A percentile compares a stretch with the other conserved stretches of the same genome.
phyloP scores from a whole-genome alignment of 805 yeast genomes.

The Monosporozyma aquatica region DNA sequence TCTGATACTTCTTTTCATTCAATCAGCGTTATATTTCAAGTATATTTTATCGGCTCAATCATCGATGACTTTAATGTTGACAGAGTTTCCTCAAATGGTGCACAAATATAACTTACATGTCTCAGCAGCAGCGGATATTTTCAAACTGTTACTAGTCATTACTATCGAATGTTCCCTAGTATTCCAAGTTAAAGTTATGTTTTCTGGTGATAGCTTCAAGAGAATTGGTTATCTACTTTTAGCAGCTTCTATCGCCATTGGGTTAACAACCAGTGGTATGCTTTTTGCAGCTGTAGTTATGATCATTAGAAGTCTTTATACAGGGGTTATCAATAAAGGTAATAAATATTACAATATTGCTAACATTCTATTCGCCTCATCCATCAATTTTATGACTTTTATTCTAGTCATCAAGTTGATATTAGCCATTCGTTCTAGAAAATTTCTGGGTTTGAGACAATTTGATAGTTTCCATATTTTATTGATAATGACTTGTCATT shows the following conservation, averaged over 20 bases:
- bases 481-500: constrained; percentile 72
- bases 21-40: constrained; percentile 50
- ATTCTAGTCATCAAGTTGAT: constrained; percentile 56
- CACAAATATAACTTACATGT: constrained; percentile 34
- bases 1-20: constrained; percentile 46
- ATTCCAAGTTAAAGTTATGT: constrained; percentile 65
- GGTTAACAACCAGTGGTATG: constrained; percentile 47
- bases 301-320: constrained; percentile 33
- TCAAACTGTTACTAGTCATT: constrained; percentile 51
- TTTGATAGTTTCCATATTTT: constrained; percentile 76
- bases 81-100: constrained; percentile 37
- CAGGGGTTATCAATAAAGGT: constrained; percentile 16
- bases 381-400: constrained; percentile 54
- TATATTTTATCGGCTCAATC: constrained; percentile 46
- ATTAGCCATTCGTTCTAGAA: constrained; percentile 62
- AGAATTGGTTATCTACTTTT: constrained; percentile 35
- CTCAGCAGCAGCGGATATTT: constrained; percentile 52
- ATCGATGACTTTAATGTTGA: constrained; percentile 38
- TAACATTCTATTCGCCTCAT: constrained; percentile 55
- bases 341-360: constrained; percentile 44
- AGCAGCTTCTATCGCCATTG: constrained; percentile 35
- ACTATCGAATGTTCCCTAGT: constrained; percentile 58
- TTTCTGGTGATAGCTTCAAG: constrained; percentile 46
- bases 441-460: constrained; percentile 69
- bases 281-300: constrained; percentile 46